phyloP scores from a whole-genome alignment of 169 alveolate species.

The Pseudocohnilembus persalinus region DNA sequence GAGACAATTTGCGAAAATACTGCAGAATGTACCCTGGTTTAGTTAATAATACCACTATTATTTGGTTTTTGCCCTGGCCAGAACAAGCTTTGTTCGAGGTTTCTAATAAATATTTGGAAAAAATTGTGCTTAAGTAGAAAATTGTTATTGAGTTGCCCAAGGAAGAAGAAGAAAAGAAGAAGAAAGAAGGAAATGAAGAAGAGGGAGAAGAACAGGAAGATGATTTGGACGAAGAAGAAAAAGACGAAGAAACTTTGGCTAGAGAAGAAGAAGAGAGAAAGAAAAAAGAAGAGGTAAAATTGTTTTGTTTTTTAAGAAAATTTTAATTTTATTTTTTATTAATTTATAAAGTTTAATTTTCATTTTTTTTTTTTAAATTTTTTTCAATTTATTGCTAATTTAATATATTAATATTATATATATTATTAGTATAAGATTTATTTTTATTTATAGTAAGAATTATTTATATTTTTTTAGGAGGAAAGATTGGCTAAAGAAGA shows the following conservation, averaged over 20 bases:
- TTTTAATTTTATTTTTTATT: too few species aligned
- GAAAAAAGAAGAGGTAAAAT: background rate
- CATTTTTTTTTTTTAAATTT: too few species aligned
- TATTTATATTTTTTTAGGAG: too few species aligned
- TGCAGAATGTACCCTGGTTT: constrained; percentile 95
- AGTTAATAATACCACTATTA: constrained; percentile 92
- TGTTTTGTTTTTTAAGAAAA: too few species aligned
- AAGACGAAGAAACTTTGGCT: background rate
- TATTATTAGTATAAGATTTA: too few species aligned
- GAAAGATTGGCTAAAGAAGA: constrained; percentile 19
- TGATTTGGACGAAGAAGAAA: constrained; percentile 1
- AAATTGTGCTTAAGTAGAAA: constrained; percentile 49
- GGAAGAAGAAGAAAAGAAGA: constrained; percentile 51
- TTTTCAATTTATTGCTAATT: too few species aligned
- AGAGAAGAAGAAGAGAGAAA: background rate
- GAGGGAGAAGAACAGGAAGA: constrained; percentile 39
- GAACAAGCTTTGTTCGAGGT: constrained; percentile 94
- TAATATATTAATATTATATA: too few species aligned
- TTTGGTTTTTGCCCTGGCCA: constrained; percentile 97
- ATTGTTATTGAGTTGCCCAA: constrained; percentile 31
- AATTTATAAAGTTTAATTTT: too few species aligned
- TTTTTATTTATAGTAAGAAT: too few species aligned
- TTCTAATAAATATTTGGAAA: constrained; percentile 85
- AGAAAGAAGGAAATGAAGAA: constrained; percentile 39
- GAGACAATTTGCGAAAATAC: constrained; percentile 90